Base-by-base conservation (phyloP, 805 yeast species). In the Naumovozyma baii region DNA sequence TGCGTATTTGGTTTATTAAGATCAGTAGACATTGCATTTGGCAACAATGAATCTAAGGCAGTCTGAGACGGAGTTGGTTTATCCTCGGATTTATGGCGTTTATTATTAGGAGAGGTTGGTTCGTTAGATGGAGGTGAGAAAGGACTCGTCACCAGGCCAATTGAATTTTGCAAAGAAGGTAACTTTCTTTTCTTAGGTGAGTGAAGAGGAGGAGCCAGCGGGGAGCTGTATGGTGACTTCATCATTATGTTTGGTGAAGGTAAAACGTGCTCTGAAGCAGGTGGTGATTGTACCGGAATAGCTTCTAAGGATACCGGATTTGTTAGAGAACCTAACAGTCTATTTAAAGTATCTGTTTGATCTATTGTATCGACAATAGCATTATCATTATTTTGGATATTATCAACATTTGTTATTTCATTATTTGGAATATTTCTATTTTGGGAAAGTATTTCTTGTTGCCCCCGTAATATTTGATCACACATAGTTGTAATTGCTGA, bases 61-160 rank as follows among this genome's bases (percentile, higher is more conserved):
- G 62, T 49, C 29, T 53, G 54, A 7, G 61, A 55, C 1, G 58
- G 56, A 1, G 61, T 54, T 4, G 52, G 56, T 33, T 45, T 54
- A 12, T 54, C 59, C 10, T 53, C 55, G 8, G 45, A 31, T 17
- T 52, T 48, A 12, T 43, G 29, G 8, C 59, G 39, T 40, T 54
- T 29, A n/a, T 37, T 34, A 20, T 44, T 44, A 1, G 51, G 51
- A 7, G 55, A 44, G 17, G 31, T 36, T 19, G 38, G 2, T 10
- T 38, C 31, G 3, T 47, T 46, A 3, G 51, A 51, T 1, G 54
- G 42, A 5, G 53, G 49, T 4, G 51, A 46, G 25, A 42, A 46
- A 7, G 52, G 48, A 22, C 48, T 43, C 2, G 43, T 31, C 12
- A 37, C 37, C 13, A 8, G 13, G 14, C 5, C 18, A 3, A 17